Evolutionary conservation across 371 early-diverging fungal species (phyloP), one percentile per base, ranked within the genome.

Genomic region (Nematocida sp.): DNA sequence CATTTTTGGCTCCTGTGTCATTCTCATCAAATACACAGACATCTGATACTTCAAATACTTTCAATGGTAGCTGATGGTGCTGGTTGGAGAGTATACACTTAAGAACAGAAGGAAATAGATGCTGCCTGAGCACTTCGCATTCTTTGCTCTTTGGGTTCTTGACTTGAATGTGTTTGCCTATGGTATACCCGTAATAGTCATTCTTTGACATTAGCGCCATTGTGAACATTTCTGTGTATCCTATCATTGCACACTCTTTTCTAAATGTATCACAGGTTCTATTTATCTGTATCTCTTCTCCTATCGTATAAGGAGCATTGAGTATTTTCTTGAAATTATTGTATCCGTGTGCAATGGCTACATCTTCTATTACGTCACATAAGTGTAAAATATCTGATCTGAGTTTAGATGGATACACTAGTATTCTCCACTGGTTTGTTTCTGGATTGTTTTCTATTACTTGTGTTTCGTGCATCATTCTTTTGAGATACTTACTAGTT

Each of bases 341-440:
- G 84, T 89, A 96, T 32, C 96, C 96, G 78, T 91, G 95, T n/a
- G 94, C 90, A 65, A 97, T 90, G n/a, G 94, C 94, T 35, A 95
- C 90, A 83, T 97, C 98, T 85, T 97, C 99, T 87, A 95, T 91
- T 55, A 99, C 86, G 85, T 99, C 99, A 81, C 91, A 91, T 61
- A 90, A 88, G 76, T 96, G 96, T 64, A 99, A 85, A 53, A 99
- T 88, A 82, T 99, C 99, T 79, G 89, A 88, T 58, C 99, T 88
- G 43, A 94, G 91, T 15, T 88, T 87, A 37, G 95, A 93, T 1
- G 94, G 87, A 37, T 84, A 83, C n/a, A 93, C 91, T n/a, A 82
- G 80, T 27, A 93, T 76, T 40, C 86, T 82, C 32, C 86, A 85
- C n/a, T n/a, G n/a, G n/a, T n/a, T n/a, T 52, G 84, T 84, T 58